Conservation (phyloP, 2,329 filamentous ascomycete species). For the Elsinoe australis region DNA sequence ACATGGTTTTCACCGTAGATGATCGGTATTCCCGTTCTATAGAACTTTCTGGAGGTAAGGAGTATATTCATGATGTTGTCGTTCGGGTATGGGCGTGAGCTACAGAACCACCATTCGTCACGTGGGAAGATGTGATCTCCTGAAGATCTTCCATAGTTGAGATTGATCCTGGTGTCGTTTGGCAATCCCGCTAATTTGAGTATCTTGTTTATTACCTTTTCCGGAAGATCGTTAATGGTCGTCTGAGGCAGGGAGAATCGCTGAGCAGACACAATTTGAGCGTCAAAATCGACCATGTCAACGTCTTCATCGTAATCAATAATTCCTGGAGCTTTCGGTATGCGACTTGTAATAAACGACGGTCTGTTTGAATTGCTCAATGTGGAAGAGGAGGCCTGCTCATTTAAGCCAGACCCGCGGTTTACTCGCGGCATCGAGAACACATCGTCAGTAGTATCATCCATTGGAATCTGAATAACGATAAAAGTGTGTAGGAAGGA, state of each 20-base stretch:
- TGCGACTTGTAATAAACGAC: no score
- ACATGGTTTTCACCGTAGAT: conserved; percentile 5
- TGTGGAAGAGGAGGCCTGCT: no score
- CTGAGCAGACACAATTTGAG: no score
- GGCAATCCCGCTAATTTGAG: neutral
- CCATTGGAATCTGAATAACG: no score
- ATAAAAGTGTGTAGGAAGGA: no score
- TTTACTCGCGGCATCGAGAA: no score
- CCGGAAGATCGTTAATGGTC: neutral
- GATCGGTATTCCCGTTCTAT: neutral
- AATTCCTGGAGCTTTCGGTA: no score
- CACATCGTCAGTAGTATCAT: no score
- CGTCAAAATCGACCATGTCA: conserved; percentile 1
- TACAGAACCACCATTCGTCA: conserved; percentile 10
- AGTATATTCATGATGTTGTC: neutral
- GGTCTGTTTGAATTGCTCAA: no score
- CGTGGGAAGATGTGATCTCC: neutral
- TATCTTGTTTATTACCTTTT: neutral
- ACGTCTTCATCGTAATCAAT: conserved; percentile 3
- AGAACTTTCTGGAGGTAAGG: neutral
- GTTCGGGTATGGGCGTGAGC: no score
- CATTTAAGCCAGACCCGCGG: no score
- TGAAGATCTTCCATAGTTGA: neutral
- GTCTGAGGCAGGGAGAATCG: neutral
- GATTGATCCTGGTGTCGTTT: neutral